Conservation (phyloP, 2,329 filamentous ascomycete genomes). For the Bipolaris oryzae region DNA sequence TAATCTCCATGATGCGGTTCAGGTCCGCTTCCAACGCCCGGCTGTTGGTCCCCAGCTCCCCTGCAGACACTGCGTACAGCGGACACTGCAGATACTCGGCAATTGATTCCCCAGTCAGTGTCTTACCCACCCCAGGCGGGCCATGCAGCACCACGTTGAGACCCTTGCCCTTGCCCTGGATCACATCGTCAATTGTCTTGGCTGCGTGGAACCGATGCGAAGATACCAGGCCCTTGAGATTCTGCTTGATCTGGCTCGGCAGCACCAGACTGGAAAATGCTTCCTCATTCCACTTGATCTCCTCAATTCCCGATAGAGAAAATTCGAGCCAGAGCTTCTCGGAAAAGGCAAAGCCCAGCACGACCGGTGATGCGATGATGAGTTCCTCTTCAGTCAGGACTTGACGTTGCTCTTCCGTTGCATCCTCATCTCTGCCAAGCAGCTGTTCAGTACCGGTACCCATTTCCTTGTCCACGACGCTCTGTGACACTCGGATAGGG, state of each 20-base stretch:
- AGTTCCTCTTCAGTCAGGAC: constrained; percentile 83
- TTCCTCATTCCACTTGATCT: constrained; percentile 83
- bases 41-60: constrained; percentile 78
- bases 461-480: constrained; percentile 39
- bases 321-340: constrained; percentile 94
- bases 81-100: constrained; percentile 82
- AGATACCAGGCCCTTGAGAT: constrained; percentile 79
- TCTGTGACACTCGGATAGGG: constrained; percentile 59
- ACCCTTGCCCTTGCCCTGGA: constrained; percentile 57
- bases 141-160: constrained; percentile 12
- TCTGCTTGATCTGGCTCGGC: constrained; percentile 64
- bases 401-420: constrained; percentile 41
- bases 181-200: constrained; percentile 77
- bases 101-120: constrained; percentile 84
- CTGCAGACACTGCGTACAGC: constrained; percentile 81
- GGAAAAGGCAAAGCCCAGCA: constrained; percentile 83
- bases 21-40: constrained; percentile 75
- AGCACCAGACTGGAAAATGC: constrained; percentile 85
- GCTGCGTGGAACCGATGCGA: constrained; percentile 83
- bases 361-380: constrained; percentile 80
- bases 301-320: constrained; percentile 75
- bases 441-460: constrained; percentile 55
- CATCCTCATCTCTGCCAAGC: constrained; percentile 54
- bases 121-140: constrained; percentile 87
- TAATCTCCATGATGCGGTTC: constrained; percentile 83